Conservation (phyloP, 805 yeast species). For the Candida chauliodis region DNA sequence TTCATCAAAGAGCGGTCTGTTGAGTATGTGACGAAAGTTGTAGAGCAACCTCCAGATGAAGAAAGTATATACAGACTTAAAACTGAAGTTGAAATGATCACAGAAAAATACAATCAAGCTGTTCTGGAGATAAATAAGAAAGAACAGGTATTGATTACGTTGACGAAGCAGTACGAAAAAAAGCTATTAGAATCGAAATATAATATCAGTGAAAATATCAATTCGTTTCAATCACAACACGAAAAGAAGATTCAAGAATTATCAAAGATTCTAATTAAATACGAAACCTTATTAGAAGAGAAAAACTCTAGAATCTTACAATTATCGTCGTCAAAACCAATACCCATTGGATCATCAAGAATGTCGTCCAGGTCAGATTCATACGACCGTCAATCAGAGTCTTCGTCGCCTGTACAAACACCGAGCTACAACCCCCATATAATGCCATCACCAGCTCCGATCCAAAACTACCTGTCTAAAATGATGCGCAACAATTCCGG, state of each 20-base stretch:
- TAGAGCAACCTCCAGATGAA: constrained; percentile 4
- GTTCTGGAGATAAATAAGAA: constrained; percentile 16
- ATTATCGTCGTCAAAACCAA: constrained; percentile 34
- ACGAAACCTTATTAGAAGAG: constrained; percentile 35
- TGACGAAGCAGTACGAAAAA: constrained; percentile 19
- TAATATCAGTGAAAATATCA: constrained; percentile 25
- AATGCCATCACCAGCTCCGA: constrained; percentile 6
- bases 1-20: background rate
- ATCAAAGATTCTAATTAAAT: constrained; percentile 23
- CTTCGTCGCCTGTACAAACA: constrained; percentile 5
- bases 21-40: background rate
- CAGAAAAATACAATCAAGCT: constrained; percentile 19
- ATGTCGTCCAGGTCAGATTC: constrained; percentile 6
- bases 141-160: constrained; percentile 13
- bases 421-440: constrained; percentile 1
- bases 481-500: constrained; percentile 3
- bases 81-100: constrained; percentile 15
- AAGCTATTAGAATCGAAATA: constrained; percentile 19
- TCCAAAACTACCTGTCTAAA: constrained; percentile 8
- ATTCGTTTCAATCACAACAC: constrained; percentile 21
- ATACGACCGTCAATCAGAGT: constrained; percentile 7
- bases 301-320: constrained; percentile 33
- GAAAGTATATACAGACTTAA: constrained; percentile 10
- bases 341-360: constrained; percentile 25
- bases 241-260: constrained; percentile 37